Base-by-base conservation (phyloP, 345 rosid genomes). In the Salix koriyanagi region DNA sequence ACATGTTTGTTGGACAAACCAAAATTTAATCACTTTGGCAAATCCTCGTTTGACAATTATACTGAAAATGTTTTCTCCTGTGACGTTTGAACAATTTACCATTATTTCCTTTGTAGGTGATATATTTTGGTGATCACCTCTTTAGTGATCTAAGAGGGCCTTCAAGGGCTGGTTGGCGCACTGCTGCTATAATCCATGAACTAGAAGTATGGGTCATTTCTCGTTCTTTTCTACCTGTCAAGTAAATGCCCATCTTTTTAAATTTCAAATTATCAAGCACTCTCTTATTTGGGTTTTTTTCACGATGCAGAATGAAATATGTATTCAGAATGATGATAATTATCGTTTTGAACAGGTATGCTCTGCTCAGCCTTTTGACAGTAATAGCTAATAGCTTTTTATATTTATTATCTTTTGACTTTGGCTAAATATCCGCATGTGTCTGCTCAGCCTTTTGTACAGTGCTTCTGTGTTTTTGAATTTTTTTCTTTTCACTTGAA, bases 81-180 rank as follows among this genome's bases (percentile, higher is more conserved):
- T 66, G 41, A 36, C 7, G 6, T 30, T 13, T 66, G 44, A 62
- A 66, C 23, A 34, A 32, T 66, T 32, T 6, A 7, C 44, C 16
- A 16, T 67, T 60, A 21, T 58, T 15, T 28, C 11, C 21, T 72
- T 66, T 41, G 34, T 41, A 78, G 99, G 99, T 96, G 84, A 93
- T 96, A 73, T 96, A 96, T 85, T 96, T 96, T 71, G 98, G 99
- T 70, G 99, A 96, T 86, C 99, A 96, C 87, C 83, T 96, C 69
- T 96, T 96, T 83, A 96, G 99, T 79, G 99, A 96, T 76, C 84
- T 96, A 71, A 88, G 98, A 81, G 97, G 99, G 7, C 98, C 99
- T 75, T 89, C 99, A 56, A 93, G 90, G 83, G 94, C 98, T 75
- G 99, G 99, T 79, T 95, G 99, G 99, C 93, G 97, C 69, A 95